Evolutionary conservation across 1,139 yeast species (phyloP).

Genomic region (Sugiyamaella sp.): DNA sequence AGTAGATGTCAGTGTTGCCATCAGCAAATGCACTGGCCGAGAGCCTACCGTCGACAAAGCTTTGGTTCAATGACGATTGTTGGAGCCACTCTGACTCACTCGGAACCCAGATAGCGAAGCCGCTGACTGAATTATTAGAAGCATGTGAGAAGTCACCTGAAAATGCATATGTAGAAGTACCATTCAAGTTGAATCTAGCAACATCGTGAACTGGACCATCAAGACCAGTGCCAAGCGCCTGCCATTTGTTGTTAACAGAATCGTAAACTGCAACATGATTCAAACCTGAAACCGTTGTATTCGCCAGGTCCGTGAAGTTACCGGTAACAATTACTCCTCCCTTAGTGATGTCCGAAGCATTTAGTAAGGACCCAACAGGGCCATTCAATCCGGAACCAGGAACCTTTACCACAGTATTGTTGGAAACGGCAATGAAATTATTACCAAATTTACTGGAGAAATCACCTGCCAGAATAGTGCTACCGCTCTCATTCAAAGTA

Average conservation of each 20-base stretch:
- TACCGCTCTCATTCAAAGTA: constrained; percentile 36
- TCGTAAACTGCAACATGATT: constrained; percentile 38
- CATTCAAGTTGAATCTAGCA: constrained; percentile 34
- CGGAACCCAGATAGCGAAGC: constrained; percentile 39
- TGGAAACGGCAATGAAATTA: constrained; percentile 15
- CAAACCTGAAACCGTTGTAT: constrained; percentile 34
- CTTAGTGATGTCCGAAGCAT: constrained; percentile 28
- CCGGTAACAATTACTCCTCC: constrained; percentile 43
- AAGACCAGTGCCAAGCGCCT: constrained; percentile 36
- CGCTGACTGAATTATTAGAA: constrained; percentile 25
- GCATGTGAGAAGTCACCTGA: constrained; percentile 39
- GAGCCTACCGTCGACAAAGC: constrained; percentile 32
- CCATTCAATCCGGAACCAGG: constrained; percentile 49
- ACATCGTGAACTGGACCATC: constrained; percentile 36
- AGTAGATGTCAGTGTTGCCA: constrained; percentile 26
- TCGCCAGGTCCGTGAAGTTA: constrained; percentile 39
- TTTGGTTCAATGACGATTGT: constrained; percentile 27
- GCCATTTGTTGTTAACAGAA: constrained; percentile 32
- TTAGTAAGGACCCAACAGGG: constrained; percentile 38
- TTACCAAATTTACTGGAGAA: constrained; percentile 43
- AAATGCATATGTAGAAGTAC: constrained; percentile 45
- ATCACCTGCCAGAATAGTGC: constrained; percentile 51
- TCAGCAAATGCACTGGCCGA: constrained; percentile 26
- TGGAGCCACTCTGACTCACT: constrained; percentile 36
- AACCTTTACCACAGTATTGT: constrained; percentile 27